A percentile compares a stretch with the other conserved stretches of the same genome.
phyloP scores from a whole-genome alignment of 495 filamentous ascomycete genomes.

The Staphylotrichum tortipilum region DNA sequence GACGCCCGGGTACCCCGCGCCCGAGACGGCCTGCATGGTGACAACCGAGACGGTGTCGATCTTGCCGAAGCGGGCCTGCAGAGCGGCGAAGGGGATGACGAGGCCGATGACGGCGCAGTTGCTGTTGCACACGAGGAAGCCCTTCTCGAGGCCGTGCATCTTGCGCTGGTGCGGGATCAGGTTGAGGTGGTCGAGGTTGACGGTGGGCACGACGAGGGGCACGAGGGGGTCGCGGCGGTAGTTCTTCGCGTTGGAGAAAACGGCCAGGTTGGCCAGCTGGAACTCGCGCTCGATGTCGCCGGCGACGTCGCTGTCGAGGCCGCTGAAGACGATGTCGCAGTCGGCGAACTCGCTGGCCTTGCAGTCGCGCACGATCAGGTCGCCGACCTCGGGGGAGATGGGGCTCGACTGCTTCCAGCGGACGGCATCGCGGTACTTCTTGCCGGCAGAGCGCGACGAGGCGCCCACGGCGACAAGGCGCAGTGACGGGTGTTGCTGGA shows the following conservation, averaged over 20 bases:
- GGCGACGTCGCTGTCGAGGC: conserved; percentile 76
- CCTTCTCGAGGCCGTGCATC: conserved; percentile 57
- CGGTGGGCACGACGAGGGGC: conserved; percentile 78
- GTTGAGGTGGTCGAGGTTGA: conserved; percentile 70
- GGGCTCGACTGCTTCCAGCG: conserved; percentile 74
- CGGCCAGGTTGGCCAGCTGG: conserved; percentile 63
- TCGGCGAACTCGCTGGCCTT: conserved; percentile 63
- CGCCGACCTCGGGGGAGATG: conserved; percentile 57
- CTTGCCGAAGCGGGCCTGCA: conserved; percentile 66
- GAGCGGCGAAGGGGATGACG: conserved; percentile 79
- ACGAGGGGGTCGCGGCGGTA: conserved; percentile 73
- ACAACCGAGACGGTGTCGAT: conserved; percentile 71
- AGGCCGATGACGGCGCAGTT: conserved; percentile 87
- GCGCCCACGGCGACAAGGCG: conserved; percentile 70
- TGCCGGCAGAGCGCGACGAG: conserved; percentile 68
- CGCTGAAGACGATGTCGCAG: conserved; percentile 84
- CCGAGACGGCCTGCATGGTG: conserved; percentile 81
- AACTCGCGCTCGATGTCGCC: conserved; percentile 78
- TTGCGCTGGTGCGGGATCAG: conserved; percentile 68
- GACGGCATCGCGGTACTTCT: conserved; percentile 76
- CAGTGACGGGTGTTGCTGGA: conserved; percentile 70
- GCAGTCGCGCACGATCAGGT: conserved; percentile 68
- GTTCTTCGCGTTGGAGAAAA: conserved; percentile 89
- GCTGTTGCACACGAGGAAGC: conserved; percentile 81
- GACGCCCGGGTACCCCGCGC: conserved; percentile 82